These are phyloP conservation scores for Fusarium globosum DNA, from an alignment of 2,329 filamentous ascomycete species.

Conservation along the genomic window DNA sequence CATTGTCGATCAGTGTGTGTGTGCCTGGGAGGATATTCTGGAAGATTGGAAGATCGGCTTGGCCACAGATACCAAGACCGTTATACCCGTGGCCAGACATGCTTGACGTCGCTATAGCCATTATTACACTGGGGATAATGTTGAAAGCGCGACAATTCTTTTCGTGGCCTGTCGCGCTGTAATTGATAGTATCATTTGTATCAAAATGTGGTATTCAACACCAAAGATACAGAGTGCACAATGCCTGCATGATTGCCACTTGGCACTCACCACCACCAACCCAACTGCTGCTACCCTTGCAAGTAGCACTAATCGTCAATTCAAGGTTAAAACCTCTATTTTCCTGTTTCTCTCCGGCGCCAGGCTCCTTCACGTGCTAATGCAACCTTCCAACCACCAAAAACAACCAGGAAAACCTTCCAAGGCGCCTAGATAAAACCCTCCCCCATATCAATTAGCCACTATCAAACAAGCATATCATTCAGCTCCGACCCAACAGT, in stretches of 20 bases:
- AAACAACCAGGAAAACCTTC: background rate
- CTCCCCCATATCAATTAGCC: background rate
- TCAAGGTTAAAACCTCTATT: background rate
- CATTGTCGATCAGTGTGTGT: slow-evolving; percentile 7
- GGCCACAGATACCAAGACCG: background rate
- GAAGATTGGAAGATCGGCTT: slow-evolving; percentile 1
- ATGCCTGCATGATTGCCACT: background rate
- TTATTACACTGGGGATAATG: accelerated
- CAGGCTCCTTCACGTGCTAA: background rate
- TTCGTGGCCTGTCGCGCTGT: accelerated
- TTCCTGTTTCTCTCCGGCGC: background rate
- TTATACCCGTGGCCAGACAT: background rate
- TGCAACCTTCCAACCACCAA: background rate
- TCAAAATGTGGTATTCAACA: accelerated
- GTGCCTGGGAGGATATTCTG: background rate
- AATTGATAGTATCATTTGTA: background rate
- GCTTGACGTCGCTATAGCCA: accelerated
- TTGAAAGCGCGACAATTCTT: accelerated
- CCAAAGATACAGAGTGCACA: background rate
- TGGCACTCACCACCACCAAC: background rate
- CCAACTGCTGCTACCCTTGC: too few relatives aligned
- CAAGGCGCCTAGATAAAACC: background rate
- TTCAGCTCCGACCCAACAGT: background rate
- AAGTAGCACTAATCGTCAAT: background rate
- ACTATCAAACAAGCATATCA: slow-evolving; percentile 11